Conservation (phyloP, 1,139 yeast species). For the Pneumocystis oryctolagi region DNA sequence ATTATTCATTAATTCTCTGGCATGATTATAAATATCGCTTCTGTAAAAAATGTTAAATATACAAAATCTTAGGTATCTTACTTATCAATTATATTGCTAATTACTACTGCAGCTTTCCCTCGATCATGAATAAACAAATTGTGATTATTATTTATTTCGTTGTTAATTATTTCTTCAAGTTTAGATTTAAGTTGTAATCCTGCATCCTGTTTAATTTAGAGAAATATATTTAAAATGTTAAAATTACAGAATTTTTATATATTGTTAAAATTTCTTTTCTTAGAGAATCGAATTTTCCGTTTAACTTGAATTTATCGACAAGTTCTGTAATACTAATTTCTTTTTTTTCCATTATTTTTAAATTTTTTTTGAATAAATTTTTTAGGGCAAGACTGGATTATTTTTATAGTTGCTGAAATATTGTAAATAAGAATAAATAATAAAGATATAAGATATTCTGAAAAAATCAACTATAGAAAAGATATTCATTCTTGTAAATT, state of each 20-base stretch:
- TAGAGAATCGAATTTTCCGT: not conserved
- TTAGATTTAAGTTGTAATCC: constrained; percentile 1
- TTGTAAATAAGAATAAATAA: not conserved
- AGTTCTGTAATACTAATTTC: not conserved
- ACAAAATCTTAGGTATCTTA: not conserved
- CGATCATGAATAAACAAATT: not conserved
- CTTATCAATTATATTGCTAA: not conserved
- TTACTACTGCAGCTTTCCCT: not conserved
- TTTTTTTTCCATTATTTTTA: not conserved
- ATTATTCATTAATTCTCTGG: not conserved
- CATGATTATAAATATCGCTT: not conserved
- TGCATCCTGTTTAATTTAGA: not conserved
- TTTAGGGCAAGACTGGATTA: not conserved
- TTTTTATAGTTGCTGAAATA: not conserved
- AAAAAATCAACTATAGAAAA: too few species aligned
- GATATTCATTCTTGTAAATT: too few species aligned
- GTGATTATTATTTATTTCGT: not conserved
- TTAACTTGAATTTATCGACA: not conserved
- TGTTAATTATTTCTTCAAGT: not conserved
- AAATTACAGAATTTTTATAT: not conserved
- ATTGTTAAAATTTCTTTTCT: not conserved
- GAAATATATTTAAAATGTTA: not conserved
- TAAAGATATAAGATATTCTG: not conserved
- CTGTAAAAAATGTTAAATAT: not conserved
- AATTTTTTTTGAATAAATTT: not conserved